phyloP scores from a whole-genome alignment of 345 rosid species.

The Euphorbia pulcherrima region DNA sequence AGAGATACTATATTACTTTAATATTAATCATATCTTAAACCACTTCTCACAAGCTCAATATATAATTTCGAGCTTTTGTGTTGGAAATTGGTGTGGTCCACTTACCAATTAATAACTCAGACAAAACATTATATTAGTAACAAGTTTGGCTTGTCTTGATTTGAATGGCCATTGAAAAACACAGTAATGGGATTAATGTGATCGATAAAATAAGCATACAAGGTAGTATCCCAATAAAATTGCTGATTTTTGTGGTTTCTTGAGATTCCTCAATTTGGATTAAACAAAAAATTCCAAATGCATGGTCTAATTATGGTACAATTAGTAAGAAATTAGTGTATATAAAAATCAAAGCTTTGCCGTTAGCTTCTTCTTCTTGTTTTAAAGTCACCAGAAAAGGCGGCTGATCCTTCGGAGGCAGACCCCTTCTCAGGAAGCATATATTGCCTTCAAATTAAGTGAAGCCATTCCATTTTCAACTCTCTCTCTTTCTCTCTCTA shows the following conservation, averaged over 20 bases:
- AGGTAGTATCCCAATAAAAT: conserved; percentile 44
- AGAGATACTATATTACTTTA: conserved; percentile 27
- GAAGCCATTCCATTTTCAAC: conserved; percentile 29
- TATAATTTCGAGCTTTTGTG: conserved; percentile 32
- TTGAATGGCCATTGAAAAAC: conserved; percentile 19
- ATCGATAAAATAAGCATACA: conserved; percentile 4
- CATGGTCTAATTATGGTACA: conserved; percentile 23
- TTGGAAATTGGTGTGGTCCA: conserved; percentile 53
- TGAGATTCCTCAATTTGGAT: conserved; percentile 53
- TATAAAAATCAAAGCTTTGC: conserved; percentile 1
- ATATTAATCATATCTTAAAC: conserved; percentile 33
- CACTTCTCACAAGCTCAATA: conserved; percentile 17
- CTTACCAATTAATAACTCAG: conserved; percentile 33
- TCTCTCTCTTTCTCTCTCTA: conserved; percentile 14
- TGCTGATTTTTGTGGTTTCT: conserved; percentile 49
- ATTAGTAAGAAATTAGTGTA: conserved; percentile 20
- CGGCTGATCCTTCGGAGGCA: conserved; percentile 93
- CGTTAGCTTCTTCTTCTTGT: conserved; percentile 18
- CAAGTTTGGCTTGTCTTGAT: conserved; percentile 36
- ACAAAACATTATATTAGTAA: not conserved
- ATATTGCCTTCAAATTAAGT: conserved; percentile 50
- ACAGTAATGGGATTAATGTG: conserved; percentile 18
- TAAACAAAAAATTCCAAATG: conserved; percentile 9
- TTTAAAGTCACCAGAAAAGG: conserved; percentile 67
- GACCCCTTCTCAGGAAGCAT: conserved; percentile 72